Percentiles rank a stretch among this genome's conserved stretches.
Evolutionary conservation across 2,329 filamentous ascomycete species (phyloP).

Genomic region (Trichoderma simmonsii): DNA sequence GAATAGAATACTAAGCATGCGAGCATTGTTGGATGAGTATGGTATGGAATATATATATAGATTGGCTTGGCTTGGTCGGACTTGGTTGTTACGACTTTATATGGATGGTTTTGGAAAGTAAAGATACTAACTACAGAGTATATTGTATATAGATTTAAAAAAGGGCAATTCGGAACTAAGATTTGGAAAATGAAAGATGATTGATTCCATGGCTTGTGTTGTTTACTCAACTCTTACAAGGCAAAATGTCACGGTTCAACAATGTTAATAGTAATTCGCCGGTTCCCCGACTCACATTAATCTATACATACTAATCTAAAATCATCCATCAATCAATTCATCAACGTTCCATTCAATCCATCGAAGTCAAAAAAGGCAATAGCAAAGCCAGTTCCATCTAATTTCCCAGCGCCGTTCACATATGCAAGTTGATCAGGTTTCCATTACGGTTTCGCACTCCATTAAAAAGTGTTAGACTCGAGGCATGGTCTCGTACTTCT

Average conservation of each 20-base stretch:
- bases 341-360: background rate
- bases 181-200: too few relatives aligned
- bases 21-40: background rate
- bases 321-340: background rate
- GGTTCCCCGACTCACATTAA: background rate
- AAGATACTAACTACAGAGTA: background rate
- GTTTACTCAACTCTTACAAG: background rate
- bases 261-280: background rate
- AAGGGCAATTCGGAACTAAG: fast-evolving
- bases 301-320: background rate
- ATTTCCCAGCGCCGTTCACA: background rate
- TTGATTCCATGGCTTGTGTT: too few relatives aligned
- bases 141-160: background rate
- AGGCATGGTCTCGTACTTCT: constrained; percentile 10
- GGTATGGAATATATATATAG: background rate
- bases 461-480: constrained; percentile 17
- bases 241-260: background rate
- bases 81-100: background rate
- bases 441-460: background rate
- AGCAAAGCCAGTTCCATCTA: background rate
- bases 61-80: background rate
- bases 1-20: background rate
- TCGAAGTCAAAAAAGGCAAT: background rate
- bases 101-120: background rate
- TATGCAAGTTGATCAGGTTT: background rate